Evolutionary conservation across 805 yeast species (phyloP), one percentile per base, ranked within the genome.

Genomic region (Candida morakotiae): DNA sequence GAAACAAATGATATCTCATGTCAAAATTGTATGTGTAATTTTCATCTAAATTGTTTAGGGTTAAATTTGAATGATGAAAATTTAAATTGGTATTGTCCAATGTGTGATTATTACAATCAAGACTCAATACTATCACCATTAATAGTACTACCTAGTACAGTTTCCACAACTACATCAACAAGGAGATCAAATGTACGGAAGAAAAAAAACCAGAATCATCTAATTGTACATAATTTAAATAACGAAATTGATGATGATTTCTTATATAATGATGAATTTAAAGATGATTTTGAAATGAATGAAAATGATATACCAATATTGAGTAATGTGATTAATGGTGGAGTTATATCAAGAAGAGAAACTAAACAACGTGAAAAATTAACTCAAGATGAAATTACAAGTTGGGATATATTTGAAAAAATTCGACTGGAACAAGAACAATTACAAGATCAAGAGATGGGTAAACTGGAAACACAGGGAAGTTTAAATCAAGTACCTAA

Each of bases 51-150:
- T n/a, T 39, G 42, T 20, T 23, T 39, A 11, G 39, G 42, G 9
- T 22, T 22, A 23, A 17, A 9, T 25, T 13, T 9, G 3, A 36
- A 29, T 3, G 41, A 27, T 31, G 48, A 40, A 33, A 38, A 17
- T 24, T 20, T 27, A 4, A 53, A 42, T 11, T 73, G 78, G 79
- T 54, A 53, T 40, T 74, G 80, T 47, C 79, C 79, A n/a, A 61
- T 71, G 42, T 74, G 80, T 46, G 76, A 69, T 39, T 51, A 53
- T 38, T 7, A 26, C 13, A 58, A 55, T 22, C 77, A 71, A 49
- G 68, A 58, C 28, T 29, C 51, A 5, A n/a, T 38, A 10, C n/a
- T 42, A 16, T 37, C 45, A 8, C n/a, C n/a, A n/a, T n/a, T n/a
- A n/a, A n/a, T n/a, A n/a, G n/a, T n/a, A n/a, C n/a, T n/a, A n/a